Evolutionary conservation across 257 asterid genomes (phyloP), one percentile per base, ranked within the genome.

Genomic region (Solanum arcanum): DNA sequence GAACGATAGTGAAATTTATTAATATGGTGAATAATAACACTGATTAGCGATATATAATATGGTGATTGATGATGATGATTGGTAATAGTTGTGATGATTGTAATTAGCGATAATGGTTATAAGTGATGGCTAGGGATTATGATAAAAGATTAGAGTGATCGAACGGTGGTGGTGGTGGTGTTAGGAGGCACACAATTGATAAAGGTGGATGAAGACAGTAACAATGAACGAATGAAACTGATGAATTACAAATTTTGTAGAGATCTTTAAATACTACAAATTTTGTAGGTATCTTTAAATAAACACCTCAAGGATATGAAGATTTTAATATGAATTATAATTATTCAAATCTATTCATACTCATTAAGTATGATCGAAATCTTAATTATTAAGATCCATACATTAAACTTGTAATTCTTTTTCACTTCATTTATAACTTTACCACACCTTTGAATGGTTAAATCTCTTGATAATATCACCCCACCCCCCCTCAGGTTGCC

Each of bases 71-170:
- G 10, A 66, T 23, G 14, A 11, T 23, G 3, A n/a, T 1, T 62
- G 27, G 3, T 62, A 15, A 0, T 62, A 15, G 8, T n/a, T n/a
- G 1, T 23, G 7, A 1, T 60, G 10, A 60, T 9, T 1, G 14
- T 60, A 4, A 5, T 23, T 23, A 23, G 8, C n/a, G 3, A 11
- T n/a, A 12, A 62, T n/a, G 31, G 0, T 11, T 62, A 4, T 23
- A 62, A 62, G 14, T n/a, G 7, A 0, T 62, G 70, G 2, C 33
- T 62, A 62, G 4, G 2, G 31, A 11, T n/a, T 11, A 31, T n/a
- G 7, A n/a, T 1, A 62, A 10, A 5, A 11, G 16, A 60, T n/a
- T 62, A n/a, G 14, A 62, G 31, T 62, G 15, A 62, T n/a, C 1
- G 33, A n/a, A 62, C 5, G 13, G 7, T 62, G 70, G 0, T 62